Base-by-base conservation (phyloP, 139 green algal genomes). In the Zygnema circumcarinatum region DNA sequence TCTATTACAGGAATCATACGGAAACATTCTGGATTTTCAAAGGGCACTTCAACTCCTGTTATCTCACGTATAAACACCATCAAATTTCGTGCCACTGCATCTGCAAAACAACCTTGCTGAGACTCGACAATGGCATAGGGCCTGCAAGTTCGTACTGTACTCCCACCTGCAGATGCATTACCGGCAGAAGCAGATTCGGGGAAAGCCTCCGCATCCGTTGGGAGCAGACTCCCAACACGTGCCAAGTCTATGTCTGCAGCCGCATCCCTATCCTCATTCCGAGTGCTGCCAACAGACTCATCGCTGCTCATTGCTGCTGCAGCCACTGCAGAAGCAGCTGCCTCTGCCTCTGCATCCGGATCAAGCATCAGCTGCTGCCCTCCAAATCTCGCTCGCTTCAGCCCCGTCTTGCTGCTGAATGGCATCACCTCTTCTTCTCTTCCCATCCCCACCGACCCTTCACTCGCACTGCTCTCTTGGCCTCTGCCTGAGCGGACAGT, bases 321-420 rank as follows among this genome's bases (percentile, higher is more conserved):
- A 33, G 75, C 75, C 2, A 83, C 35, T 67, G 75, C 75, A 42
- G 75, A 83, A 25, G 75, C 75, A 33, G 75, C 75, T 31, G 75
- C 75, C 7, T 83, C 75, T 3, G 75, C 75, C 16, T 78, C 69
- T 39, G 69, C 69, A 11, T 78, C 69, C 3, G 69, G 35, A 78
- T 78, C 69, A 11, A 78, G 69, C 36, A 78, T 39, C 36, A 78
- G 7, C 16, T 16, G 7, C 16, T 16, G 7, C 16, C 47, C 47
- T 62, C 47, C 47, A 25, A 62, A 62, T 25, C 47, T 7, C 7
- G 47, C 47, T 62, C 47, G 47, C 16, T 62, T 62, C 7, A 62
- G 47, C 7, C 47, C 47, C 47, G 47, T 16, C 16, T 62, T 62
- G 16, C 7, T 62, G 47, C 16, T 62, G 16, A 62, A 62, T 16